phyloP scores from a whole-genome alignment of 2,329 filamentous ascomycete genomes.

The Ophiognomonia clavigignenti-juglandacearum region DNA sequence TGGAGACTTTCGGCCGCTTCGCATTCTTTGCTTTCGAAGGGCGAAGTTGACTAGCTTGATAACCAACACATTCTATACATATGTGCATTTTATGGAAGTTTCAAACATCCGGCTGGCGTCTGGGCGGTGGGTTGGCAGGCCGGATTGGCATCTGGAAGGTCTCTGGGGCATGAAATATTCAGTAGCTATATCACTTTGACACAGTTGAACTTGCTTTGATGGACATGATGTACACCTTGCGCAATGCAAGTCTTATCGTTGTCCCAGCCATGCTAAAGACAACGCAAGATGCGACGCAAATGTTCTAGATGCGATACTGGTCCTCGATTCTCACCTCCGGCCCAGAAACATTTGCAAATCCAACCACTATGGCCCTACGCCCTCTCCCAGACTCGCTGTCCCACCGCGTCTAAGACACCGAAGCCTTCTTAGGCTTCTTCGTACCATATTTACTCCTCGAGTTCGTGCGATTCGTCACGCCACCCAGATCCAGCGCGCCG shows the following conservation, averaged over 20 bases:
- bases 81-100: constrained; percentile 5
- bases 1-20: not conserved
- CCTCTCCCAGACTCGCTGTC: not conserved
- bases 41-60: not conserved
- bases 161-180: constrained; percentile 1
- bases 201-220: too few relatives aligned
- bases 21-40: not conserved
- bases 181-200: not conserved
- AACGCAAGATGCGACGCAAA: too few relatives aligned
- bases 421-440: constrained; percentile 91
- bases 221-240: too few relatives aligned
- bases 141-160: constrained; percentile 6
- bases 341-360: too few relatives aligned
- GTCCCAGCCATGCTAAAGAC: too few relatives aligned
- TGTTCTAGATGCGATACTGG: too few relatives aligned
- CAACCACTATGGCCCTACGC: not conserved
- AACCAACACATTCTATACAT: not conserved
- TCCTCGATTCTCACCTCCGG: too few relatives aligned
- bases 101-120: constrained; percentile 11
- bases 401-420: constrained; percentile 35
- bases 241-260: too few relatives aligned
- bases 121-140: constrained; percentile 4
- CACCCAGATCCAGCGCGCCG: constrained; percentile 90
- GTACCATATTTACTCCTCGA: constrained; percentile 96
- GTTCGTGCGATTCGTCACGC: constrained; percentile 78